Evolutionary conservation across 352 stramenopile species (phyloP).

Genomic region (Plasmopara halstedii): DNA sequence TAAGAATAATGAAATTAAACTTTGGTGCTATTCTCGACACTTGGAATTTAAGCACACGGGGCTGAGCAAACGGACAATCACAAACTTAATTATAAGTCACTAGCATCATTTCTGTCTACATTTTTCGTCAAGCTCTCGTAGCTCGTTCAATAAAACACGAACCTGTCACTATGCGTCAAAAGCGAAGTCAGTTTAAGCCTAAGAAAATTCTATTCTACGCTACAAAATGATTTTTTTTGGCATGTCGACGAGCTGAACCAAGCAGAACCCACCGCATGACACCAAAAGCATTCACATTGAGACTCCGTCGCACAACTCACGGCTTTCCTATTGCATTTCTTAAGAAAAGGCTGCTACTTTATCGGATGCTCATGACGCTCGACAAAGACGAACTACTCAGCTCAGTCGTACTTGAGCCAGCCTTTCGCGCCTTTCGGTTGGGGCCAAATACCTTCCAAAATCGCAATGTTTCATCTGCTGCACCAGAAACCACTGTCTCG

Average conservation of each 20-base stretch:
- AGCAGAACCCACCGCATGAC: not conserved
- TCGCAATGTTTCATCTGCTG: conserved; percentile 96
- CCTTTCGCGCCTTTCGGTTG: conserved; percentile 67
- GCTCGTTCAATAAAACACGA: conserved; percentile 13
- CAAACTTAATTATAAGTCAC: conserved; percentile 25
- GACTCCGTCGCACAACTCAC: conserved; percentile 5
- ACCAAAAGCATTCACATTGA: not conserved
- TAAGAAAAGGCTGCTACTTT: conserved; percentile 16
- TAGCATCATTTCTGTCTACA: conserved; percentile 18
- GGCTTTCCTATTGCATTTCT: conserved; percentile 4
- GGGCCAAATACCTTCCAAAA: conserved; percentile 99
- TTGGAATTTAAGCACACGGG: no score
- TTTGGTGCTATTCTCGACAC: not conserved
- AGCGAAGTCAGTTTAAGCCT: conserved; percentile 7
- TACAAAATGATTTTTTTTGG: no score
- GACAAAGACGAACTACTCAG: conserved; percentile 62
- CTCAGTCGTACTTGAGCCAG: conserved; percentile 39
- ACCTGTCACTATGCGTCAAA: conserved; percentile 9
- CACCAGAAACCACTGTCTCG: conserved; percentile 94
- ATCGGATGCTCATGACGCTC: conserved; percentile 79
- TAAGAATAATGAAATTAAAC: not conserved
- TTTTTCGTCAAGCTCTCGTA: conserved; percentile 12
- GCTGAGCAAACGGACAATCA: conserved; percentile 6
- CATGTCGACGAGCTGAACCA: not conserved
- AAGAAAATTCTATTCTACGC: no score